A percentile compares a stretch with the other conserved stretches of the same genome.
Conservation (phyloP, 805 yeast genomes). For the Yamadazyma phyllophila region DNA sequence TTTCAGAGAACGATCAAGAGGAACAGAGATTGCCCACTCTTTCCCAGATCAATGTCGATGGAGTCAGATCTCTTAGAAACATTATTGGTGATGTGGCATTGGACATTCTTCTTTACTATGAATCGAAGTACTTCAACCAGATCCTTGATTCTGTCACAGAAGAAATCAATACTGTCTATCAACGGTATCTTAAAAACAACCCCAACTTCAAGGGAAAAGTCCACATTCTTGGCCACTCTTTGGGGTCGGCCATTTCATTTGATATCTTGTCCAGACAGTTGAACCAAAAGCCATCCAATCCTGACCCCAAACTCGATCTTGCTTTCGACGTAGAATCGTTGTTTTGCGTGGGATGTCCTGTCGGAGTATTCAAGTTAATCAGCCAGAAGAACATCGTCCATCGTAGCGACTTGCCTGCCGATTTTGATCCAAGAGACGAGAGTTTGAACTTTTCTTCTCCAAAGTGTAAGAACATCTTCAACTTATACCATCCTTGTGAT, state of each 20-base stretch:
- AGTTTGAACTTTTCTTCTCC: constrained; percentile 41
- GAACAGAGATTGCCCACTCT: constrained; percentile 56
- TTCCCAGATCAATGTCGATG: constrained; percentile 70
- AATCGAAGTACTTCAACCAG: constrained; percentile 60
- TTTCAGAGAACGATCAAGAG: constrained; percentile 26
- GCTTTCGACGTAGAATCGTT: constrained; percentile 71
- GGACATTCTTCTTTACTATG: constrained; percentile 78
- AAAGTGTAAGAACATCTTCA: constrained; percentile 65
- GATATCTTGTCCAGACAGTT: constrained; percentile 64
- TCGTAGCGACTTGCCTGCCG: constrained; percentile 22
- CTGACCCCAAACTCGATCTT: constrained; percentile 41
- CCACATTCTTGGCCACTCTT: constrained; percentile 84
- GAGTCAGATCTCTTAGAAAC: constrained; percentile 72
- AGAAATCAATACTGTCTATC: constrained; percentile 63
- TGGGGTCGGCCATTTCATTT: constrained; percentile 82
- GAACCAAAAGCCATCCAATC: constrained; percentile 22
- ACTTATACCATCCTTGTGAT: constrained; percentile 86
- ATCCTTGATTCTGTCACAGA: constrained; percentile 60
- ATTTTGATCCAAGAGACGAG: constrained; percentile 20
- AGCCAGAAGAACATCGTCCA: constrained; percentile 60
- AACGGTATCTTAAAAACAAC: constrained; percentile 56
- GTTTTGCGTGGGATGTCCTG: constrained; percentile 87
- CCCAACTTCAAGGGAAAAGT: constrained; percentile 79
- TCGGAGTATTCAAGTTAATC: constrained; percentile 79
- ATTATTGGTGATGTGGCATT: constrained; percentile 82